phyloP scores from a whole-genome alignment of 768 basidiomycete genomes.

The Xerocomellus dryophilus region DNA sequence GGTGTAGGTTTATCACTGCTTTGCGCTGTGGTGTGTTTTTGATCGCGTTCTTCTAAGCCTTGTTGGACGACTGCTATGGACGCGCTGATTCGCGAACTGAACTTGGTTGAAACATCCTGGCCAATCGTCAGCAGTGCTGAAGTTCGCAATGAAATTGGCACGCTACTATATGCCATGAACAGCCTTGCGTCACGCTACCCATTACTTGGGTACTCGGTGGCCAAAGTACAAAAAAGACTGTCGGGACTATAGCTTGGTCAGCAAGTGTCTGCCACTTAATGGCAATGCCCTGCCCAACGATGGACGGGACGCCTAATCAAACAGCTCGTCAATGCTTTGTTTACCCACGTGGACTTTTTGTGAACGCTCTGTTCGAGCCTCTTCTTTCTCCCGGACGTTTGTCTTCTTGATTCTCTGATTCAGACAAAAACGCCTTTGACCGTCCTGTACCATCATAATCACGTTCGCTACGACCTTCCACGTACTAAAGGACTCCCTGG shows the following conservation, averaged over 20 bases:
- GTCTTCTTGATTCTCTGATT: slow-evolving; percentile 3
- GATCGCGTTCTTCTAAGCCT: slow-evolving; percentile 39
- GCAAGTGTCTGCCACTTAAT: slow-evolving; percentile 2
- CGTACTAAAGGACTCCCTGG: slow-evolving; percentile 20
- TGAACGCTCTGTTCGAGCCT: slow-evolving; percentile 1
- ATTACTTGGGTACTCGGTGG: slow-evolving; percentile 40
- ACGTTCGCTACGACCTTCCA: slow-evolving; percentile 28
- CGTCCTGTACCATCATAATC: slow-evolving; percentile 7
- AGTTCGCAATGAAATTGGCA: slow-evolving; percentile 57
- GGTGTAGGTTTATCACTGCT: slow-evolving; percentile 48
- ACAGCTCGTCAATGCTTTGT: neutral
- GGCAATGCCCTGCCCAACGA: neutral
- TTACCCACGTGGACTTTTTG: slow-evolving; percentile 12
- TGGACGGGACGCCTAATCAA: neutral
- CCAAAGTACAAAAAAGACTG: slow-evolving; percentile 33
- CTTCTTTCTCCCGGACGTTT: slow-evolving; percentile 5
- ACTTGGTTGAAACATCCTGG: slow-evolving; percentile 62
- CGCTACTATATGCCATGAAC: slow-evolving; percentile 62
- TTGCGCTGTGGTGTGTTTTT: slow-evolving; percentile 4
- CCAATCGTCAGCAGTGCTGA: slow-evolving; percentile 55
- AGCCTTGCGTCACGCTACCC: slow-evolving; percentile 60
- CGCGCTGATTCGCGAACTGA: slow-evolving; percentile 63
- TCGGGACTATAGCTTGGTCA: slow-evolving; percentile 24
- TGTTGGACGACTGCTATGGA: slow-evolving; percentile 73
- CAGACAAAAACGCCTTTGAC: slow-evolving; percentile 9